Evolutionary conservation across 495 filamentous ascomycete genomes (phyloP), one percentile per base, ranked within the genome.

Genomic region (Xanthoparmelia taractica): DNA sequence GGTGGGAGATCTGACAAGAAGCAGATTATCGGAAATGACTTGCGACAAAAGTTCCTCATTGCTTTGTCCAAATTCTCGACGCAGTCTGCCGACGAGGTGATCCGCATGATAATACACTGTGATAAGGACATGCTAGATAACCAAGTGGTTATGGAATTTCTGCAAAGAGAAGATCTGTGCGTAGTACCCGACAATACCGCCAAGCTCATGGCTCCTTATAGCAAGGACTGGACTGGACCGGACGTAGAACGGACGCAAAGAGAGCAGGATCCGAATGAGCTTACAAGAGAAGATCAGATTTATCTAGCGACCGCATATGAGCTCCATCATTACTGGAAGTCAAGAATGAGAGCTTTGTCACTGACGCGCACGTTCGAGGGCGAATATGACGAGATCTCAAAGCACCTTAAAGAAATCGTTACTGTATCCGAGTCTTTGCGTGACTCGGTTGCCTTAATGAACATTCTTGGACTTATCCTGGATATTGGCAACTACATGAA

Each of bases 401-500:
- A 80, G 15, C 94, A 91, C 73, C 79, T 98, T 62, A 84, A 84
- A 64, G 84, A 93, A 54, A 84, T 98, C 29, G 91, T 96, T 29
- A 74, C 76, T 57, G 92, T 95, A 31, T 91, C 91, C 54, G 95
- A 98, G 74, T 88, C 90, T 20, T 76, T 98, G 54, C 82, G 93
- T 36, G 90, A 93, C 67, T 97, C 93, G 4, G 90, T 95, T 4
- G 84, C 90, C 11, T 77, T 98, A 68, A 96, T 97, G 84, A 96
- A 94, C 65, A 91, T 98, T 48, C 86, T 98, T 27, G 93, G 93
- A 64, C 78, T 98, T 56, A 98, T 98, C 73, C 79, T 97, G 67
- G 91, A 96, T 75, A 96, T 98, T 70, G 94, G 94, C 71, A 98
- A 98, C 71, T 98, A 94, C 80, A 98, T 98, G 94, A 98, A 98